Evolutionary conservation across 768 basidiomycete species (phyloP).

Genomic region (Boletellus emodensis): DNA sequence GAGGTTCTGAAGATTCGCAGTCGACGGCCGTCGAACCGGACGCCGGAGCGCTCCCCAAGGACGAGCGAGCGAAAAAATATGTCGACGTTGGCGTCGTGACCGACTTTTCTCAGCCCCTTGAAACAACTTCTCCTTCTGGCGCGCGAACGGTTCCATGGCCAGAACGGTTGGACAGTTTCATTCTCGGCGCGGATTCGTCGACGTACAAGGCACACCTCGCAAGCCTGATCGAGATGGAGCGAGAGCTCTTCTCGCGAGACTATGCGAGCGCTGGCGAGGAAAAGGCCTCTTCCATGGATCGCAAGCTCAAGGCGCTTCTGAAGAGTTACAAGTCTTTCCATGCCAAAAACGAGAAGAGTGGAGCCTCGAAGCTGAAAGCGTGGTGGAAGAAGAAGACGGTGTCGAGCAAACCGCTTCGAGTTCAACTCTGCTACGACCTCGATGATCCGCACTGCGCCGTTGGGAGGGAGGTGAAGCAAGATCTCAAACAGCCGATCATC

Average conservation of each 20-base stretch:
- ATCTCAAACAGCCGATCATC: conserved; percentile 15
- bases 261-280: conserved; percentile 20
- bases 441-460: conserved; percentile 40
- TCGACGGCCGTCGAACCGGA: conserved; percentile 43
- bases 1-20: conserved; percentile 68
- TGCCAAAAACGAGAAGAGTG: conserved; percentile 30
- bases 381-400: conserved; percentile 63
- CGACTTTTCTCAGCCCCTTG: conserved; percentile 13
- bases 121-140: conserved; percentile 22
- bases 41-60: conserved; percentile 7
- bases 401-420: conserved; percentile 33
- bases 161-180: conserved; percentile 38
- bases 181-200: conserved; percentile 32
- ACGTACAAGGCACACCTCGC: conserved; percentile 36
- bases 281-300: conserved; percentile 28
- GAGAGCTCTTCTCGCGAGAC: conserved; percentile 29
- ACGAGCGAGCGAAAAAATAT: conserved; percentile 15
- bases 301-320: conserved; percentile 39
- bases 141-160: conserved; percentile 35
- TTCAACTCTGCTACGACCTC: conserved; percentile 40
- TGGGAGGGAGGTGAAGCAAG: conserved; percentile 33
- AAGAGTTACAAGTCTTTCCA: conserved; percentile 39
- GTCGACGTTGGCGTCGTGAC: conserved; percentile 20
- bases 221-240: conserved; percentile 34
- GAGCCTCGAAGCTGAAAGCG: conserved; percentile 50